A percentile compares a stretch with the other conserved stretches of the same genome.
phyloP scores from a whole-genome alignment of 805 yeast species.

The Wickerhamomyces sydowiorum region DNA sequence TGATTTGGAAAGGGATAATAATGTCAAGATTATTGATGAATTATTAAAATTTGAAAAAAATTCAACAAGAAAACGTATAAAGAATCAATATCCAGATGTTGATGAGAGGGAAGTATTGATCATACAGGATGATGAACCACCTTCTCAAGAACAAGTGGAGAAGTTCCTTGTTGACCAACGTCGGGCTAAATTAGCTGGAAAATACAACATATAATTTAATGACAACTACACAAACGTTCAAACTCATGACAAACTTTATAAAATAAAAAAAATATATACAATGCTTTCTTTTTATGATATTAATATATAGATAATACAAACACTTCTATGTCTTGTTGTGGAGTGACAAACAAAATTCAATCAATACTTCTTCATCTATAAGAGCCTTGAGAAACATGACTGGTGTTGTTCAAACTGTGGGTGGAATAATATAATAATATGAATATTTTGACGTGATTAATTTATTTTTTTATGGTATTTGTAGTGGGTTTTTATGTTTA shows the following conservation, averaged over 20 bases:
- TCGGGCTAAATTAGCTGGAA: conserved; percentile 31
- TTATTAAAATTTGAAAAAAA: conserved; percentile 26
- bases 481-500: not conserved
- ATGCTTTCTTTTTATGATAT: not conserved
- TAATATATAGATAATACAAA: too few species aligned
- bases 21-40: conserved; percentile 9
- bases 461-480: not conserved
- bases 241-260: not conserved
- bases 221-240: too few species aligned
- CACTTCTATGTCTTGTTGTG: too few species aligned
- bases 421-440: not conserved
- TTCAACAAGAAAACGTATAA: conserved; percentile 19
- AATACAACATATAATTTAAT: conserved; percentile 1
- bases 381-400: too few species aligned
- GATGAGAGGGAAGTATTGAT: conserved; percentile 16
- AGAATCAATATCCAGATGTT: not conserved
- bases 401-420: too few species aligned
- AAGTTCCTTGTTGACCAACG: conserved; percentile 39
- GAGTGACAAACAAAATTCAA: too few species aligned
- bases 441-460: not conserved
- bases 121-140: conserved; percentile 10
- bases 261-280: not conserved
- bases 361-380: too few species aligned
- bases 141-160: conserved; percentile 31
- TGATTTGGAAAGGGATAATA: conserved; percentile 1